These are phyloP conservation scores for Penicillium paneum DNA, from an alignment of 2,329 filamentous ascomycete species.

Conservation along the genomic window DNA sequence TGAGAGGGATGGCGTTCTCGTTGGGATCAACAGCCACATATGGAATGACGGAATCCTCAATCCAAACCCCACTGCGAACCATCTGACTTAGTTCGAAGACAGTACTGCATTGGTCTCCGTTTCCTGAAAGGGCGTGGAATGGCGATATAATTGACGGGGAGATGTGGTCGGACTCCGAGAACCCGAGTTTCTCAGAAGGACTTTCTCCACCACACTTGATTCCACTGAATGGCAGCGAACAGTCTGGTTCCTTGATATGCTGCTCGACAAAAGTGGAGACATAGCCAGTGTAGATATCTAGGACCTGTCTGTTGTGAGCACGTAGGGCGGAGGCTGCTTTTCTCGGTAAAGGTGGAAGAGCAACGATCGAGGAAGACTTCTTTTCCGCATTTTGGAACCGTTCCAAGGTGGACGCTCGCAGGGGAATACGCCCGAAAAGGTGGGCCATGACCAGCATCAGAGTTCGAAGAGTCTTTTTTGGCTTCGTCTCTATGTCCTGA, in stretches of 20 bases:
- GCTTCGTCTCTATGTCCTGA: slow-evolving; percentile 51
- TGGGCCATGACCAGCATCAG: slow-evolving; percentile 69
- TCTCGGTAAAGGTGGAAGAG: slow-evolving; percentile 62
- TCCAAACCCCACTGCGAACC: slow-evolving; percentile 65
- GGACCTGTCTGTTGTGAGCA: slow-evolving; percentile 62
- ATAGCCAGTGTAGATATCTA: slow-evolving; percentile 66
- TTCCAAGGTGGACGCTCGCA: slow-evolving; percentile 46
- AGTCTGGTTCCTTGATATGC: slow-evolving; percentile 56
- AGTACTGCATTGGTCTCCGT: slow-evolving; percentile 60
- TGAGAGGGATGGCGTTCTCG: slow-evolving; percentile 46
- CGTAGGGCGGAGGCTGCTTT: slow-evolving; percentile 56
- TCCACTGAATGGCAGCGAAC: slow-evolving; percentile 57
- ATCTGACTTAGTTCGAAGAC: slow-evolving; percentile 67
- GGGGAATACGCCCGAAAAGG: slow-evolving; percentile 59
- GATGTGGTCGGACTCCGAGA: not conserved
- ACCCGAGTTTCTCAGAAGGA: not conserved
- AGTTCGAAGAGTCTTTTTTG: slow-evolving; percentile 52
- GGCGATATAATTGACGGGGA: slow-evolving; percentile 38
- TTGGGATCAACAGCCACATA: slow-evolving; percentile 61
- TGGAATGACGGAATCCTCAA: slow-evolving; percentile 71
- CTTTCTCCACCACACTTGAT: slow-evolving; percentile 27
- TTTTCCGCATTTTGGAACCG: slow-evolving; percentile 47
- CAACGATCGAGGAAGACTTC: slow-evolving; percentile 60
- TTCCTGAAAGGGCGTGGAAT: slow-evolving; percentile 69
- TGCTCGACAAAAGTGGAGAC: slow-evolving; percentile 67